Evolutionary conservation across 805 yeast species (phyloP).

Genomic region (Alloascoidea africana): DNA sequence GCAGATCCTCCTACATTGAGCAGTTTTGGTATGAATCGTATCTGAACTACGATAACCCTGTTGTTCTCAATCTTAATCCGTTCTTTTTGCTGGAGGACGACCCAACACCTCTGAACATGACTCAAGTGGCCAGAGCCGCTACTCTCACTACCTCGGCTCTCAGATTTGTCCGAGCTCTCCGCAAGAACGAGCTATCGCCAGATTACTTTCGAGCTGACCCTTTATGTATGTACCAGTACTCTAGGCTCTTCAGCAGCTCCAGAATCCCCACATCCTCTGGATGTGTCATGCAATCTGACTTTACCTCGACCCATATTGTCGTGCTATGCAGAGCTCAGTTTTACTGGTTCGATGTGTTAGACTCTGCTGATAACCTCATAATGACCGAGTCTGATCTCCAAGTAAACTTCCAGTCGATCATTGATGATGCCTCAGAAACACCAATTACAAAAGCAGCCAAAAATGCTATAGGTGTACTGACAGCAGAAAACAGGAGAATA

Average conservation of each 20-base stretch:
- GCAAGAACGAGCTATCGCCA: slow-evolving; percentile 57
- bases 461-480: slow-evolving; percentile 76
- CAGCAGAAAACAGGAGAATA: slow-evolving; percentile 76
- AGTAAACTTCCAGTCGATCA: slow-evolving; percentile 58
- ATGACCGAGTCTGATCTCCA: slow-evolving; percentile 63
- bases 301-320: slow-evolving; percentile 62
- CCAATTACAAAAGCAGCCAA: slow-evolving; percentile 46
- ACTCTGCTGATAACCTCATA: slow-evolving; percentile 52
- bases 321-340: slow-evolving; percentile 77
- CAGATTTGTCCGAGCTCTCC: slow-evolving; percentile 65
- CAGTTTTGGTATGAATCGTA: slow-evolving; percentile 85
- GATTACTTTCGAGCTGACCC: slow-evolving; percentile 54
- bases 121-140: slow-evolving; percentile 71
- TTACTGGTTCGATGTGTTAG: slow-evolving; percentile 90
- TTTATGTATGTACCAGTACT: slow-evolving; percentile 85
- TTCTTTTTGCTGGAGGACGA: slow-evolving; percentile 85
- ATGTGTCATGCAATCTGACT: slow-evolving; percentile 75
- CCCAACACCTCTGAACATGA: slow-evolving; percentile 49
- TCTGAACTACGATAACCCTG: slow-evolving; percentile 63
- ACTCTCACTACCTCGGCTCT: slow-evolving; percentile 62
- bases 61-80: slow-evolving; percentile 80
- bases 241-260: slow-evolving; percentile 73
- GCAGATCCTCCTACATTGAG: slow-evolving; percentile 71
- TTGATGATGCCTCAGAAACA: slow-evolving; percentile 47
- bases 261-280: slow-evolving; percentile 74